Base-by-base conservation (phyloP, 768 basidiomycete genomes). In the Boletus barrowsii region DNA sequence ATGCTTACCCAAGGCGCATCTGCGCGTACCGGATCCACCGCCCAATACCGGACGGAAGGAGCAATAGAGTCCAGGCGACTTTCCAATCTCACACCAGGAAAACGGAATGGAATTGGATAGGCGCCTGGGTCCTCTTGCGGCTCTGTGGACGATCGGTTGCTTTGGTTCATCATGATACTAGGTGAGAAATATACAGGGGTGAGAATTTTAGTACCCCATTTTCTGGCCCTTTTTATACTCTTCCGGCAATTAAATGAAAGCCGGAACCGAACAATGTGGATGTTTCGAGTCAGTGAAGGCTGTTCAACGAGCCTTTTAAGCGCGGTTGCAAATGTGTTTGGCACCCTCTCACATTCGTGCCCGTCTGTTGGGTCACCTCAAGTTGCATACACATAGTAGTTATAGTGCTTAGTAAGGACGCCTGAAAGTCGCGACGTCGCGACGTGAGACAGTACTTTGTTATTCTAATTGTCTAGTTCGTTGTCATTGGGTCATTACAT, bases 21-120 rank as follows among this genome's bases (percentile, higher is more conserved):
- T 13, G 47, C 11, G 6, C 53, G 53, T 14, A 11, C 3, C 15
- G 24, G 4, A 5, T 10, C 1, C 15, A 56, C 55, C 11, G 57
- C 62, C 65, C 62, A 67, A 45, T 53, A 51, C 13, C 59, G 54
- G 2, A 55, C 13, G 0, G 1, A 1, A 7, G 20, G 11, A 11
- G 47, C 3, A 8, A 65, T 52, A 13, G 63, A 42, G 7, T 65
- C 66, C 40, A 66, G 55, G 26, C 66, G 55, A 40, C 57, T 57
- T 22, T 60, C 65, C 53, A 52, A 44, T 48, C 48, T 32, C 39
- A 58, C 44, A 4, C 10, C 47, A 18, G 0, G 1, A 0, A 26
- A 3, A 10, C 32, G 5, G 53, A 62, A 62, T 48, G 63, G 62
- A 45, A 64, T 36, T 40, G 56, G 55, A 32, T 62, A 62, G 42